A percentile compares a stretch with the other conserved stretches of the same genome.
phyloP scores from a whole-genome alignment of 768 basidiomycete species.

The Lentinula detonsa region DNA sequence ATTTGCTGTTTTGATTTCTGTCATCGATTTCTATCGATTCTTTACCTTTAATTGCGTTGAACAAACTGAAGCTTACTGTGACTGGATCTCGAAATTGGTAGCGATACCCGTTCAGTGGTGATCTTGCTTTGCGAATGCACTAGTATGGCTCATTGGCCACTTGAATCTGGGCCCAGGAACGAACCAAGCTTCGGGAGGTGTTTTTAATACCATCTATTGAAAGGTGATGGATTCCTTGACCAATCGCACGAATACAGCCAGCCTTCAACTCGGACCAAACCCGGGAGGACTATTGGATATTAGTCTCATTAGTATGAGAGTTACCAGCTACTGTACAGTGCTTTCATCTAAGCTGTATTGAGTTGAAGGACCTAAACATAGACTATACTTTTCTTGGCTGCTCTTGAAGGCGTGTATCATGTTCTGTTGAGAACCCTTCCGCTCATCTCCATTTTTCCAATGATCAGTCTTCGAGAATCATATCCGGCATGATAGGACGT shows the following conservation, averaged over 20 bases:
- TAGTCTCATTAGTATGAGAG: not conserved
- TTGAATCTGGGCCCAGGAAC: slow-evolving; percentile 11
- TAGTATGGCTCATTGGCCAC: slow-evolving; percentile 20
- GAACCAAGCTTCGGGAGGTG: not conserved
- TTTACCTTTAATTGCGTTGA: slow-evolving; percentile 40
- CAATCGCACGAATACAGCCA: no score
- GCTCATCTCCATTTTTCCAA: not conserved
- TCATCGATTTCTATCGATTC: not conserved
- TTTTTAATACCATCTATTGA: not conserved
- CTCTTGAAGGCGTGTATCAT: no score
- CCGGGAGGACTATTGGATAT: no score
- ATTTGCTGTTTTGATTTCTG: no score
- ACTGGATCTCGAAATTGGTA: slow-evolving; percentile 14
- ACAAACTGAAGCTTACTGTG: slow-evolving; percentile 18
- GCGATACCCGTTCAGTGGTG: slow-evolving; percentile 26
- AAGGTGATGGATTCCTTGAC: not conserved
- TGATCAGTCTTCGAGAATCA: not conserved
- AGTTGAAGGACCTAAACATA: no score
- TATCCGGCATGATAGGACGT: not conserved
- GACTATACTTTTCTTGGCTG: no score
- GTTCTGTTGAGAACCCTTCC: not conserved
- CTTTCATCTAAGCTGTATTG: not conserved
- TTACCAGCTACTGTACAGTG: not conserved
- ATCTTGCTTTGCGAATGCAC: not conserved
- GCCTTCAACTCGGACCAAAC: no score